Evolutionary conservation across 192 early-diverging fungal species (phyloP).

Genomic region (Diversispora epigaea): DNA sequence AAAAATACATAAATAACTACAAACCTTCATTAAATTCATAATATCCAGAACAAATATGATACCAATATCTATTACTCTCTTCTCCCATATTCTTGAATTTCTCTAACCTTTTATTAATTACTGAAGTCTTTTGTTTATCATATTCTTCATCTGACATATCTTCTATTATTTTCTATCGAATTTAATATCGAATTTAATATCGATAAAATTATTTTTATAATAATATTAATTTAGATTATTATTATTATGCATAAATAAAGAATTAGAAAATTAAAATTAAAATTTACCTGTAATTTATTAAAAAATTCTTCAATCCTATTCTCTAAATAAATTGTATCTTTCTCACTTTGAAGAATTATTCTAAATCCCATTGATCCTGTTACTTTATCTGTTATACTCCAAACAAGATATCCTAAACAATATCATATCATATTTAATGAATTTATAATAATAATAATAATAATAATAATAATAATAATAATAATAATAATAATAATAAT

Average conservation of each 20-base stretch:
- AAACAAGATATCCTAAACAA: slow-evolving; percentile 68
- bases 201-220: slow-evolving; percentile 4
- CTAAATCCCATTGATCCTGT: slow-evolving; percentile 77
- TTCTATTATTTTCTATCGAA: slow-evolving; percentile 47
- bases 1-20: not conserved
- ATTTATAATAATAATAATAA: not conserved
- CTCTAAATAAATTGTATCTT: slow-evolving; percentile 77
- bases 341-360: slow-evolving; percentile 86
- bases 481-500: not conserved
- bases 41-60: slow-evolving; percentile 71
- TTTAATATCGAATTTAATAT: not conserved
- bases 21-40: slow-evolving; percentile 81
- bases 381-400: slow-evolving; percentile 67
- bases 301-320: slow-evolving; percentile 80
- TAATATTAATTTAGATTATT: no score
- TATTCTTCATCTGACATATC: slow-evolving; percentile 75
- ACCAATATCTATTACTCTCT: slow-evolving; percentile 74
- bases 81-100: slow-evolving; percentile 85
- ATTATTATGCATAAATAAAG: slow-evolving; percentile 13
- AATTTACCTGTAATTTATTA: slow-evolving; percentile 48
- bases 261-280: not conserved
- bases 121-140: slow-evolving; percentile 68
- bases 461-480: not conserved
- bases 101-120: slow-evolving; percentile 72
- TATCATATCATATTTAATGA: not conserved